These are phyloP conservation scores for Pseudonitzschia multiseries DNA, from an alignment of 108 stramenopile genomes.

Conservation along the genomic window DNA sequence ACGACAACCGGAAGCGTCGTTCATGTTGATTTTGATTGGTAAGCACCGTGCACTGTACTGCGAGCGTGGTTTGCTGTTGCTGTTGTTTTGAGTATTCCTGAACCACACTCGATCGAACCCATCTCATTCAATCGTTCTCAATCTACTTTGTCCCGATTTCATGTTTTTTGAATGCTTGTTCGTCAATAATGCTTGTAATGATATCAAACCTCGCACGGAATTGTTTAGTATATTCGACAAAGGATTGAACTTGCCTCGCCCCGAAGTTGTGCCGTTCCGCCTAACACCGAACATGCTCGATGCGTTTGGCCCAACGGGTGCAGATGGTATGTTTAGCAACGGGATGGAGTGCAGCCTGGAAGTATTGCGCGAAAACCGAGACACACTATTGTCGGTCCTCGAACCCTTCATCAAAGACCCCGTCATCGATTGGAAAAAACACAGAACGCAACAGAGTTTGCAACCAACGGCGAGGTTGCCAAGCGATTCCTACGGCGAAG, in stretches of 20 bases:
- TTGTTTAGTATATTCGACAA: constrained; percentile 97
- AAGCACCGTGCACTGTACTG: constrained; percentile 22
- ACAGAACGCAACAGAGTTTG: constrained; percentile 43
- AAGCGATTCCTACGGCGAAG: constrained; percentile 24
- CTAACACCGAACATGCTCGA: constrained; percentile 98
- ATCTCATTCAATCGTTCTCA: not conserved
- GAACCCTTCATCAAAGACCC: constrained; percentile 96
- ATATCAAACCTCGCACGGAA: not conserved
- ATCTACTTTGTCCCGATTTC: not conserved
- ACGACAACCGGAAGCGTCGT: constrained; percentile 91
- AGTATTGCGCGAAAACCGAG: constrained; percentile 88
- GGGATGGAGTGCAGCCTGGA: constrained; percentile 80
- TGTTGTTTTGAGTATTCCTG: not conserved
- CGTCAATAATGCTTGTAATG: not conserved
- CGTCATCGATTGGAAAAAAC: constrained; percentile 84
- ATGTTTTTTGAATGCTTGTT: not conserved
- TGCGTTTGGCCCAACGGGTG: constrained; percentile 90
- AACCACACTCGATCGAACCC: not conserved
- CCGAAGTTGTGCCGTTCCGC: constrained; percentile 99
- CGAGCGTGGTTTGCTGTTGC: no score
- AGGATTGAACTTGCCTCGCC: constrained; percentile 83
- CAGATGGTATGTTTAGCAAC: constrained; percentile 87
- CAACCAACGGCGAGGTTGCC: constrained; percentile 13
- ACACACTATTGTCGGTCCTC: constrained; percentile 93
- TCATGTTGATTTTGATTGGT: constrained; percentile 99